phyloP scores from a whole-genome alignment of 2,329 filamentous ascomycete genomes.

The Fusarium equiseti region DNA sequence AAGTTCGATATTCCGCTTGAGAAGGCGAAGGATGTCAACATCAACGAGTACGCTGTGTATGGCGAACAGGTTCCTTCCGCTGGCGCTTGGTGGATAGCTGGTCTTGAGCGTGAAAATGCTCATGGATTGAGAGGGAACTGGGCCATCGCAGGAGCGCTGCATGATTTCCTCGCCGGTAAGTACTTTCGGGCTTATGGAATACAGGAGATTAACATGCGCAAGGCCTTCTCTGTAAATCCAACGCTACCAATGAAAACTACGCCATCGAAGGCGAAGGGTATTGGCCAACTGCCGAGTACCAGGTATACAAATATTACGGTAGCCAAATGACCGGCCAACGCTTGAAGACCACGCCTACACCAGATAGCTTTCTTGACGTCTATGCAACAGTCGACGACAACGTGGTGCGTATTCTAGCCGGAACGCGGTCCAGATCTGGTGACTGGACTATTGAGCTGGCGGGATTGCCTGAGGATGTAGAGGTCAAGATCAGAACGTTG shows the following conservation, averaged over 20 bases:
- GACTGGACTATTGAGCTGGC: background rate
- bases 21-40: conserved; percentile 52
- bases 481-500: background rate
- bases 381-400: conserved; percentile 8
- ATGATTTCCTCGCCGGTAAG: conserved; percentile 56
- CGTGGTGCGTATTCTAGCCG: background rate
- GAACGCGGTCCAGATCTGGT: conserved; percentile 10
- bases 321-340: conserved; percentile 11
- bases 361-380: conserved; percentile 1
- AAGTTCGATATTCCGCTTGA: conserved; percentile 16
- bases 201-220: accelerated
- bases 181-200: accelerated
- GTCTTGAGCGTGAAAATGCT: conserved; percentile 59
- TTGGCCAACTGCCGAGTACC: conserved; percentile 26
- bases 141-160: conserved; percentile 55
- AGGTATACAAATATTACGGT: conserved; percentile 36
- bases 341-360: background rate
- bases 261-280: conserved; percentile 14
- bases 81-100: conserved; percentile 60
- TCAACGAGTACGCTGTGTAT: conserved; percentile 62
- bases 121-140: conserved; percentile 61
- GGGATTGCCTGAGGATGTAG: background rate
- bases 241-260: background rate
- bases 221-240: conserved; percentile 23
- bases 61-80: conserved; percentile 57